phyloP scores from a whole-genome alignment of 1,284 basidiomycete species.

The Irpex sp. region DNA sequence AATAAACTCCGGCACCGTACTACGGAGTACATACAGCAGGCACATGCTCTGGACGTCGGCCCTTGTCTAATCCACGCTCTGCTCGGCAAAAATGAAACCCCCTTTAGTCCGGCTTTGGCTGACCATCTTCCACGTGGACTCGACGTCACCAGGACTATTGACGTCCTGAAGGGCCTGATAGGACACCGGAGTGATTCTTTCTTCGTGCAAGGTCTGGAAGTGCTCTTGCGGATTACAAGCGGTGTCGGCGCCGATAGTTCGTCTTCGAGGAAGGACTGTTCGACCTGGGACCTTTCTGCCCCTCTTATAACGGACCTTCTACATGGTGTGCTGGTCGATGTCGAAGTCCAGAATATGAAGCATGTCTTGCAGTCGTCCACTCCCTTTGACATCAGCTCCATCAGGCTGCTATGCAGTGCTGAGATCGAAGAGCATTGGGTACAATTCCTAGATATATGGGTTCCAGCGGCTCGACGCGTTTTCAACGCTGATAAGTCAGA shows the following conservation, averaged over 20 bases:
- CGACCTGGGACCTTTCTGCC: not conserved
- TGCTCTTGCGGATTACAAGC: slow-evolving; percentile 37
- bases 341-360: not conserved
- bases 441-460: slow-evolving; percentile 38
- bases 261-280: slow-evolving; percentile 17
- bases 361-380: slow-evolving; percentile 18
- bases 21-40: not conserved
- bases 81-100: not conserved
- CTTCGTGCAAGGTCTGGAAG: slow-evolving; percentile 31
- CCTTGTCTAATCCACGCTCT: slow-evolving; percentile 27
- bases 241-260: slow-evolving; percentile 20
- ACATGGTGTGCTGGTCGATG: not conserved
- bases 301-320: not conserved
- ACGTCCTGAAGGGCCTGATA: slow-evolving; percentile 36
- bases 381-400: slow-evolving; percentile 22
- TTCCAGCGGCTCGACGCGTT: not conserved
- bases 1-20: not conserved
- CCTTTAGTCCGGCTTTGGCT: slow-evolving; percentile 6
- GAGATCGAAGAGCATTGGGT: slow-evolving; percentile 46
- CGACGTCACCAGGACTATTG: slow-evolving; percentile 32
- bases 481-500: slow-evolving; percentile 5
- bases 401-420: slow-evolving; percentile 37
- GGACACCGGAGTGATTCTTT: slow-evolving; percentile 24
- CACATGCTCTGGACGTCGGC: not conserved
- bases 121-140: slow-evolving; percentile 6